A percentile compares a stretch with the other conserved stretches of the same genome.
These are phyloP conservation scores for Phylloporus gajari DNA, from an alignment of 1,284 basidiomycete genomes.

Conservation along the genomic window DNA sequence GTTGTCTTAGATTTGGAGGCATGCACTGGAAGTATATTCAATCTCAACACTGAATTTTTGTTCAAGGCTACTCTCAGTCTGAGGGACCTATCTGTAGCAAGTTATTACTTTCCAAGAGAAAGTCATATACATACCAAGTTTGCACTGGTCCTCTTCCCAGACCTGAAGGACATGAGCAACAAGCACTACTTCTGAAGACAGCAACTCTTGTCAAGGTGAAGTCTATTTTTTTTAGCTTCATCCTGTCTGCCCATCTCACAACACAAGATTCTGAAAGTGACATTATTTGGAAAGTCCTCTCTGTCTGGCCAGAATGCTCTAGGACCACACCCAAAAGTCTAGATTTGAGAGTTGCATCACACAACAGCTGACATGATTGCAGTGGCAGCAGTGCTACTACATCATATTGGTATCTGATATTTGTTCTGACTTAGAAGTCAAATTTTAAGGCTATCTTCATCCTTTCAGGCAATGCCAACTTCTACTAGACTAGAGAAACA, in stretches of 20 bases:
- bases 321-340: neutral
- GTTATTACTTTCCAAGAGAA: neutral
- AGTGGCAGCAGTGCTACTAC: neutral
- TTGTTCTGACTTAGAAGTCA: neutral
- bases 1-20: neutral
- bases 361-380: neutral
- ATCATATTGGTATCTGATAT: neutral
- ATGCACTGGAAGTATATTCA: neutral
- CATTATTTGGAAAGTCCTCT: neutral
- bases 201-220: neutral
- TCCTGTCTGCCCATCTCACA: neutral
- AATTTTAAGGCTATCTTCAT: neutral
- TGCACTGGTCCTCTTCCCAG: neutral
- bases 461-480: neutral
- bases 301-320: neutral
- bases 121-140: neutral
- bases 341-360: neutral
- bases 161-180: neutral
- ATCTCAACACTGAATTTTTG: neutral
- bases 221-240: neutral
- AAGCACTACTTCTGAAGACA: neutral
- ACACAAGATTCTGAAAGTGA: neutral
- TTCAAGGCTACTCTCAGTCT: neutral
- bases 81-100: neutral
- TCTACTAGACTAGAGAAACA: neutral